Conservation (phyloP, 345 rosid genomes). For the Euclidium syriacum region DNA sequence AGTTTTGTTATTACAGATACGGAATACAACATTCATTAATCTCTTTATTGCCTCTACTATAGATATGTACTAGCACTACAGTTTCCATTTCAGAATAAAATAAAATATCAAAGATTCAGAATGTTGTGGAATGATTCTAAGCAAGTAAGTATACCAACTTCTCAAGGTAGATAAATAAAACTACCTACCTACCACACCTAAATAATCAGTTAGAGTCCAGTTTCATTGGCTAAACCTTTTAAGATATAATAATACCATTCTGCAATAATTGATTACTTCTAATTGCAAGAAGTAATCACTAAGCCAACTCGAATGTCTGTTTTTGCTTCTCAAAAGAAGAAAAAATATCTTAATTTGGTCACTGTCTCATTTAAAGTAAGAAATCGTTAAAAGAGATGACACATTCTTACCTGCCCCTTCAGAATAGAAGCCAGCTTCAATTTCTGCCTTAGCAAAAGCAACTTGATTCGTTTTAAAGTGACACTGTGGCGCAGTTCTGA, state of each 20-base stretch:
- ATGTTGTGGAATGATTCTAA: constrained; percentile 17
- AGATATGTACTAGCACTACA: background rate
- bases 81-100: background rate
- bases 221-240: background rate
- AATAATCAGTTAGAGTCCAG: background rate
- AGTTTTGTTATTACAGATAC: background rate
- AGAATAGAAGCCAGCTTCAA: constrained; percentile 67
- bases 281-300: background rate
- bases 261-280: background rate
- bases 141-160: constrained; percentile 15
- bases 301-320: constrained; percentile 10
- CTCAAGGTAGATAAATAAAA: background rate
- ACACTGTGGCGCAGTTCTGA: constrained; percentile 80
- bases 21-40: background rate
- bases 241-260: background rate
- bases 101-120: constrained; percentile 2
- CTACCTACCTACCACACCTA: constrained; percentile 16
- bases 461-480: constrained; percentile 55
- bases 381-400: background rate
- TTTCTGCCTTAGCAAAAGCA: constrained; percentile 71
- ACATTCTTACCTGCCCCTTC: constrained; percentile 63
- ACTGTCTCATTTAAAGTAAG: constrained; percentile 7
- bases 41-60: background rate
- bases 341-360: background rate
- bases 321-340: background rate